These are phyloP conservation scores for Phytopythium sindhum DNA, from an alignment of 352 stramenopile genomes.

Conservation along the genomic window DNA sequence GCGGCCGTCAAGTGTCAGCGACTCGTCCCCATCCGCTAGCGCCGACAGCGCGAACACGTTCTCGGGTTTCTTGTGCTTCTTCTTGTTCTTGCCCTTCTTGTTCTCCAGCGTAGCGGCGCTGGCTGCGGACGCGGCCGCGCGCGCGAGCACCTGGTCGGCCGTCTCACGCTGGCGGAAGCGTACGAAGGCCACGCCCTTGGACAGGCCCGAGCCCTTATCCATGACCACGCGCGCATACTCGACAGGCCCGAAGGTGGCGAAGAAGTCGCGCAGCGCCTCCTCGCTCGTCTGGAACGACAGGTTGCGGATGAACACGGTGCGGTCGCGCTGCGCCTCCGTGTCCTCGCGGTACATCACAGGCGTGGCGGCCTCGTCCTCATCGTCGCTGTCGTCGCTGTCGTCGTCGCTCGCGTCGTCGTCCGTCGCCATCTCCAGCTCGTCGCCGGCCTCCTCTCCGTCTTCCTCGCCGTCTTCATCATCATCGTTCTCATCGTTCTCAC, in stretches of 20 bases:
- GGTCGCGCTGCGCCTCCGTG: slow-evolving; percentile 72
- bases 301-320: slow-evolving; percentile 84
- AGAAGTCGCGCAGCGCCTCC: slow-evolving; percentile 65
- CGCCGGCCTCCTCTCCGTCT: slow-evolving; percentile 21
- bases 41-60: slow-evolving; percentile 65
- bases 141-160: slow-evolving; percentile 53
- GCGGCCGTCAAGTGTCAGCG: slow-evolving; percentile 68
- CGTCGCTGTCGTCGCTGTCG: slow-evolving; percentile 19
- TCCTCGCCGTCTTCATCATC: slow-evolving; percentile 41
- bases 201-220: slow-evolving; percentile 74
- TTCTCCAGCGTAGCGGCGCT: slow-evolving; percentile 12
- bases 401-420: slow-evolving; percentile 37
- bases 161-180: slow-evolving; percentile 60
- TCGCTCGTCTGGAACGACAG: slow-evolving; percentile 83
- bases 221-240: slow-evolving; percentile 83
- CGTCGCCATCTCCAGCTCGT: slow-evolving; percentile 49
- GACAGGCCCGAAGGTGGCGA: slow-evolving; percentile 65
- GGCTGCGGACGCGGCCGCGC: slow-evolving; percentile 25
- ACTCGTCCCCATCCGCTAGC: slow-evolving; percentile 60
- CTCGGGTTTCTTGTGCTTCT: slow-evolving; percentile 43
- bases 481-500: slow-evolving; percentile 30
- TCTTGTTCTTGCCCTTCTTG: slow-evolving; percentile 52
- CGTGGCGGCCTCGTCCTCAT: slow-evolving; percentile 26
- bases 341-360: slow-evolving; percentile 36
- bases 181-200: slow-evolving; percentile 84